Percentiles rank a stretch among this genome's conserved stretches.
phyloP scores from a whole-genome alignment of 208 protist genomes.

The Trypanosoma boissoni region DNA sequence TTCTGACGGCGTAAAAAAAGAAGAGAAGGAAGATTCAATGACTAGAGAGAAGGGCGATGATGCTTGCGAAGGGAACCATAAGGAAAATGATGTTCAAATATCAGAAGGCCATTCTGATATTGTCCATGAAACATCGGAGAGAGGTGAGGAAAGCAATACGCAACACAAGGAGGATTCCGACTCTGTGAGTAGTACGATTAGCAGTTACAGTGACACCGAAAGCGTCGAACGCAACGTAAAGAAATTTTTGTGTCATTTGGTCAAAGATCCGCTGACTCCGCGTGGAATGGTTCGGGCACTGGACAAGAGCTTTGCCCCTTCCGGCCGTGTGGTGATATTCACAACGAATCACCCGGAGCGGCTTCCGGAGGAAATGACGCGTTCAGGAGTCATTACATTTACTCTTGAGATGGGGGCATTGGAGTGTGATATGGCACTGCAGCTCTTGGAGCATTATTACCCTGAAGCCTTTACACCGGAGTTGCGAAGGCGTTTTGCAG shows the following conservation, averaged over 20 bases:
- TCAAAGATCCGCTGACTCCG: conserved; percentile 68
- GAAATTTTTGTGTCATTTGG: conserved; percentile 3
- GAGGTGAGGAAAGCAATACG: no score
- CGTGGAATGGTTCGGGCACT: conserved; percentile 83
- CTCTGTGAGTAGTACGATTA: no score
- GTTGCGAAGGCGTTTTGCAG: conserved; percentile 2
- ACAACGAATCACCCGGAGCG: conserved; percentile 90
- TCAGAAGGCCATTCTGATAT: no score
- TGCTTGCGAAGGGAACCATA: no score
- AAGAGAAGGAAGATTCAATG: no score
- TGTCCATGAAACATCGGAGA: no score
- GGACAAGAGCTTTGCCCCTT: conserved; percentile 72
- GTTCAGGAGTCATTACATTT: conserved; percentile 65
- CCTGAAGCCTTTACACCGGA: conserved; percentile 20
- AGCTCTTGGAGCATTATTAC: conserved; percentile 72
- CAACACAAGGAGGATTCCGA: no score
- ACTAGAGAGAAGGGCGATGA: no score
- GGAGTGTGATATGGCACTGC: conserved; percentile 26
- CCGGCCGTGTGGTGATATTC: conserved; percentile 87
- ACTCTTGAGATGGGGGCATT: conserved; percentile 66
- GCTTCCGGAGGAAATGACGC: conserved; percentile 59
- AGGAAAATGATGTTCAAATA: no score
- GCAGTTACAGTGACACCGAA: no score
- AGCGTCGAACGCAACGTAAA: not conserved
- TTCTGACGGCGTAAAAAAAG: no score